Evolutionary conservation across 2,329 filamentous ascomycete genomes (phyloP).

Genomic region (Gnomoniopsis smithogilvyi): DNA sequence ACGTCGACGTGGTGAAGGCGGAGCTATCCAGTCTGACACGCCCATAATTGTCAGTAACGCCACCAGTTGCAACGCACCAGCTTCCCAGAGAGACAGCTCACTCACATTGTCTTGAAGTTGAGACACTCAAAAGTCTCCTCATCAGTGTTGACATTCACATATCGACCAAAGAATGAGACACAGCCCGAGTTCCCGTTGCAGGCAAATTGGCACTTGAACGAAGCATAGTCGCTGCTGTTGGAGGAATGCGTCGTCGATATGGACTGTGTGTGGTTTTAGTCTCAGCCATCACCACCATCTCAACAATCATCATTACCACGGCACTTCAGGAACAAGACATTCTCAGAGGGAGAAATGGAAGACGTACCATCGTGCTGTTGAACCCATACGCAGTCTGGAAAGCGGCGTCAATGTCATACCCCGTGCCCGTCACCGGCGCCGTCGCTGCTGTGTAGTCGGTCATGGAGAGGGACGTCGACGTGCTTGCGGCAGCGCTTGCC

Average conservation of each 20-base stretch:
- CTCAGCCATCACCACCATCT: neutral
- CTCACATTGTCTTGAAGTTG: slow-evolving; percentile 17
- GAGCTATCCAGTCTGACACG: slow-evolving; percentile 20
- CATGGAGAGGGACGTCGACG: neutral
- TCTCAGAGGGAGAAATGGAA: neutral
- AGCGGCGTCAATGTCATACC: slow-evolving; percentile 14
- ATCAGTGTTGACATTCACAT: slow-evolving; percentile 16
- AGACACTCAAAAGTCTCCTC: slow-evolving; percentile 17
- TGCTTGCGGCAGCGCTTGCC: neutral
- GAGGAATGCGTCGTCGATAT: slow-evolving; percentile 17
- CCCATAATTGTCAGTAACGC: neutral
- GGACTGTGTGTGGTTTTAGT: neutral
- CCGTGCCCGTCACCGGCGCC: neutral
- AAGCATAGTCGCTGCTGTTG: slow-evolving; percentile 22
- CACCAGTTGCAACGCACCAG: neutral
- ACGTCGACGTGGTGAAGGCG: slow-evolving; percentile 19
- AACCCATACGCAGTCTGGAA: slow-evolving; percentile 9
- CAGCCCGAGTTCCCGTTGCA: slow-evolving; percentile 25
- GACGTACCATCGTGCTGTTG: slow-evolving; percentile 14
- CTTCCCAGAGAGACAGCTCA: neutral
- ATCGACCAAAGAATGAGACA: slow-evolving; percentile 26
- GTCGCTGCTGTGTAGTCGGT: slow-evolving; percentile 6
- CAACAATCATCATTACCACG: neutral
- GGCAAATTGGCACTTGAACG: slow-evolving; percentile 29
- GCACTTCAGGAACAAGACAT: neutral